Evolutionary conservation across 2,329 filamentous ascomycete species (phyloP).

Genomic region (Blastomyces silverae): DNA sequence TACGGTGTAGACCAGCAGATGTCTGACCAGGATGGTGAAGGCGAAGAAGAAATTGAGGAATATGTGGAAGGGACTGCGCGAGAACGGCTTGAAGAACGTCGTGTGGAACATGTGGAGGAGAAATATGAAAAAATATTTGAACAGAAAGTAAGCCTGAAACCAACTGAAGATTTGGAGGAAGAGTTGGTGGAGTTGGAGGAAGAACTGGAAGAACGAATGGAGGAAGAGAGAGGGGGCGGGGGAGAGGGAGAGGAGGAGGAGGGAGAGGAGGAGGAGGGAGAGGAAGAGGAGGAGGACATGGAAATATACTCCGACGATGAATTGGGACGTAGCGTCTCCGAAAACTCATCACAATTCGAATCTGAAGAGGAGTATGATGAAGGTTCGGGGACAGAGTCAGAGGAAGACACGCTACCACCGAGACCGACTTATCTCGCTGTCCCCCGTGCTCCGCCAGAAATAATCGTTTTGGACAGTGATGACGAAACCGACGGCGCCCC

Average conservation of each 20-base stretch:
- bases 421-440: slow-evolving; percentile 13
- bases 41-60: background rate
- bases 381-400: background rate
- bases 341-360: slow-evolving; percentile 13
- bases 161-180: slow-evolving; percentile 3
- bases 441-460: slow-evolving; percentile 27
- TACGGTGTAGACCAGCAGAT: background rate
- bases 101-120: background rate
- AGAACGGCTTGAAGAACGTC: background rate
- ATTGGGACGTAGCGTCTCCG: background rate
- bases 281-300: slow-evolving; percentile 9
- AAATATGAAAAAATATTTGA: slow-evolving; percentile 17
- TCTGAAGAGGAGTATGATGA: slow-evolving; percentile 13
- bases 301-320: slow-evolving; percentile 15
- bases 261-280: slow-evolving; percentile 11
- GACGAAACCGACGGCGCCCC: slow-evolving; percentile 26
- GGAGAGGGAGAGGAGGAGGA: slow-evolving; percentile 18
- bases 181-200: background rate
- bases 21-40: background rate
- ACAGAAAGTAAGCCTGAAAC: slow-evolving; percentile 13
- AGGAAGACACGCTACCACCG: background rate
- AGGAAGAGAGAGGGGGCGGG: slow-evolving; percentile 2
- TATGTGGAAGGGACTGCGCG: background rate
- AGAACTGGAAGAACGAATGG: background rate
- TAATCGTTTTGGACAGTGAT: slow-evolving; percentile 40